Evolutionary conservation across 2,329 filamentous ascomycete species (phyloP), one percentile per base, ranked within the genome.

Genomic region (Claviceps monticola): DNA sequence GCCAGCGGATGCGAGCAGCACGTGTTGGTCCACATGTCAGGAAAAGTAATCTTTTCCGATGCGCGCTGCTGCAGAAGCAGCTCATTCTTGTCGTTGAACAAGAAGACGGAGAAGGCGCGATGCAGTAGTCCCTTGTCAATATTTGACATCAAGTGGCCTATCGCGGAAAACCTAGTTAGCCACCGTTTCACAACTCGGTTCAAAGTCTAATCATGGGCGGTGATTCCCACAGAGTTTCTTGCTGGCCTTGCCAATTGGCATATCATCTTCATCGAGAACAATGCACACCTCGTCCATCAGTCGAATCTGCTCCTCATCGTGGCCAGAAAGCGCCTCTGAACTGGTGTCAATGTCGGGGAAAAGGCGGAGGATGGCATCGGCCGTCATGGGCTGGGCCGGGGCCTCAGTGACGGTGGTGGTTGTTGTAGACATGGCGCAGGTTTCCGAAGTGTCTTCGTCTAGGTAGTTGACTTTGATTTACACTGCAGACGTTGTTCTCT

Each of bases 281-380:
- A 98, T 97, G 77, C 93, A 98, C 48, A 96, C 86, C 74, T 97
- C 93, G 63, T 98, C 91, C 93, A 98, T 98, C 62, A 98, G 73
- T 49, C 91, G 84, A 62, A 96, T 95, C 73, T 98, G 93, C 74
- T 97, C 91, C 67, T 87, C 91, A 73, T 97, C 90, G 73, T 97
- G 94, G 49, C 91, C 93, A 52, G 84, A 84, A 45, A 97, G 78
- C 53, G 88, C 88, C 50, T 80, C 76, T 56, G 83, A 83, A 63
- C 75, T 79, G 55, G 81, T 82, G 69, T 85, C 75, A 68, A 82
- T 80, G 66, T 96, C 89, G 50, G 89, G 88, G 69, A 97, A 97
- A 48, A 97, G 79, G 56, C 82, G 83, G 54, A 91, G 76, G 61
- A 98, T 88, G 62, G 86, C 88, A 61, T 93, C 82, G 17, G 89